Conservation (phyloP, 495 filamentous ascomycete genomes). For the Achaetomiella virescens region DNA sequence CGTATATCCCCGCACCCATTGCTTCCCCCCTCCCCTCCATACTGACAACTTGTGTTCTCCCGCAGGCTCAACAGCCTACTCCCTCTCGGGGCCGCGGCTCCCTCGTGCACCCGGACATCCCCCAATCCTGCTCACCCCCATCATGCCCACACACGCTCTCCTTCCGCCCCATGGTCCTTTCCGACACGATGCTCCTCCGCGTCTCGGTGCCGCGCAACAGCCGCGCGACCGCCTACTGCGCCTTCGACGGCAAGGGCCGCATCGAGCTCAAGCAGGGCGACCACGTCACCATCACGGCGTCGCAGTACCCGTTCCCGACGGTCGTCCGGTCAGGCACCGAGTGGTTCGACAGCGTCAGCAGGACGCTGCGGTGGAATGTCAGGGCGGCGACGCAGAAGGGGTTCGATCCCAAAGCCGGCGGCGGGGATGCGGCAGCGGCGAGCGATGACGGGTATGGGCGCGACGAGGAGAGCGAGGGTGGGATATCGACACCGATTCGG, state of each 20-base stretch:
- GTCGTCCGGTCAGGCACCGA: conserved; percentile 74
- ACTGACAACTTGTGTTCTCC: conserved; percentile 6
- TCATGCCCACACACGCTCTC: conserved; percentile 95
- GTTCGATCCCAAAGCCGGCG: conserved; percentile 49
- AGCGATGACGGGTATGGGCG: conserved; percentile 17
- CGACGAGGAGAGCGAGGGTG: conserved; percentile 52
- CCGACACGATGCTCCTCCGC: conserved; percentile 82
- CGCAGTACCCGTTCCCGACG: conserved; percentile 92
- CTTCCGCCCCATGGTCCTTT: conserved; percentile 98
- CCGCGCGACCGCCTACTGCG: conserved; percentile 87
- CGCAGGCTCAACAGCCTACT: conserved; percentile 84
- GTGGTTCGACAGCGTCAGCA: conserved; percentile 90
- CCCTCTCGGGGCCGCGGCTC: conserved; percentile 91
- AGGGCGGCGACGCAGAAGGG: conserved; percentile 79
- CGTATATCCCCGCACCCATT: not conserved
- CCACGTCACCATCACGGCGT: conserved; percentile 88
- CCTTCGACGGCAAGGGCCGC: conserved; percentile 93
- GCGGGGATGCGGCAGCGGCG: conserved; percentile 32
- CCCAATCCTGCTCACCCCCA: conserved; percentile 93
- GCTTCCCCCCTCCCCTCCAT: not conserved
- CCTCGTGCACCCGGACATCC: conserved; percentile 93
- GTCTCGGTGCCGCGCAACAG: conserved; percentile 78
- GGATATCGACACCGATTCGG: conserved; percentile 82
- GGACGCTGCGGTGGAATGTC: conserved; percentile 89
- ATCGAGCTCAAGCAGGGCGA: conserved; percentile 88